phyloP scores from a whole-genome alignment of 805 yeast species.

The Ogataea thermomethanolica region DNA sequence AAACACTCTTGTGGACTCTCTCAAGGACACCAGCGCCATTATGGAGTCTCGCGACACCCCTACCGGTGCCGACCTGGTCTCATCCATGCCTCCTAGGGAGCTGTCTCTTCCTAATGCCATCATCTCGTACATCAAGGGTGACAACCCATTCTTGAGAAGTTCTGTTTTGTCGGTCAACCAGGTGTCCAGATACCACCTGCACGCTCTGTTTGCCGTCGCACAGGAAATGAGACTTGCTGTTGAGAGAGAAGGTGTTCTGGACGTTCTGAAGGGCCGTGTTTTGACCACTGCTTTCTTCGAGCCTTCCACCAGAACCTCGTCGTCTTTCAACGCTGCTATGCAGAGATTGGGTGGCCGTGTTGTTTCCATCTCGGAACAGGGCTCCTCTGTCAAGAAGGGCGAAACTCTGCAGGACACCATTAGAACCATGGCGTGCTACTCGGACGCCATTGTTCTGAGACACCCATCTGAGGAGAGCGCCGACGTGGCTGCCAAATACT shows the following conservation, averaged over 20 bases:
- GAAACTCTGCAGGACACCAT: constrained; percentile 97
- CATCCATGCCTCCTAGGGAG: constrained; percentile 69
- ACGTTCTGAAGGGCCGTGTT: constrained; percentile 83
- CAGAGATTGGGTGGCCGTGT: constrained; percentile 99
- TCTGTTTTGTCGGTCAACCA: constrained; percentile 86
- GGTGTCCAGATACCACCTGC: constrained; percentile 83
- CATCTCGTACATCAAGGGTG: constrained; percentile 67
- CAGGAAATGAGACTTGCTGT: constrained; percentile 97
- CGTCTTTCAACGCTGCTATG: constrained; percentile 99
- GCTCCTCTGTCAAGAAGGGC: constrained; percentile 97
- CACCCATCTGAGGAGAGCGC: constrained; percentile 94
- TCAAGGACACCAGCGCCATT: constrained; percentile 35
- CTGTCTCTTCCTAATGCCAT: constrained; percentile 77
- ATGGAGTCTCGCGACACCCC: constrained; percentile 43
- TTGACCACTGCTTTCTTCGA: constrained; percentile 95
- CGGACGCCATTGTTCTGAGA: constrained; percentile 95
- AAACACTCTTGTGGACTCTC: constrained; percentile 30
- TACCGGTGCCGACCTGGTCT: constrained; percentile 66
- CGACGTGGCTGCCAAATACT: constrained; percentile 89
- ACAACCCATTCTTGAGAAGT: constrained; percentile 88
- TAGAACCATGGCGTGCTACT: constrained; percentile 89
- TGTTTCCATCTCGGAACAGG: constrained; percentile 75
- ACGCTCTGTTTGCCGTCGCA: constrained; percentile 91
- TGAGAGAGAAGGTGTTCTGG: constrained; percentile 93
- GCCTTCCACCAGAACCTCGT: constrained; percentile 95